A percentile compares a stretch with the other conserved stretches of the same genome.
phyloP scores from a whole-genome alignment of 2,329 filamentous ascomycete genomes.

The Acrocalymma vagum region DNA sequence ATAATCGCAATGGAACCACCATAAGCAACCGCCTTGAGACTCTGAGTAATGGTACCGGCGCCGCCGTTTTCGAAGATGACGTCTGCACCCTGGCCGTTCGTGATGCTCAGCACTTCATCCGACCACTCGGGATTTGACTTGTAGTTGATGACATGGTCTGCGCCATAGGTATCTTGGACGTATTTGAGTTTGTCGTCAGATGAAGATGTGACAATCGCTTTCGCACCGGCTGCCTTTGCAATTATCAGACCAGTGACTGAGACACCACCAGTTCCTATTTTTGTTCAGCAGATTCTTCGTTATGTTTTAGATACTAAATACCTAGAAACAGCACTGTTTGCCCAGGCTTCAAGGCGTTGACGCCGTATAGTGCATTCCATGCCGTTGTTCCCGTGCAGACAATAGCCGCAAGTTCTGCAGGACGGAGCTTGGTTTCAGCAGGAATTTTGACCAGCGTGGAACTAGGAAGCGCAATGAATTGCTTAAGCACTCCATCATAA shows the following conservation, averaged over 20 bases:
- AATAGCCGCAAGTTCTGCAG: slow-evolving; percentile 12
- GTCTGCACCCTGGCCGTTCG: slow-evolving; percentile 55
- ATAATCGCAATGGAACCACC: slow-evolving; percentile 58
- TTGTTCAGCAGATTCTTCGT: background rate
- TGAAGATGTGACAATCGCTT: slow-evolving; percentile 59
- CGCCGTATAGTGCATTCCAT: slow-evolving; percentile 24
- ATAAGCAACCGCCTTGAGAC: slow-evolving; percentile 53
- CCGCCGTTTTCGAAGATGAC: slow-evolving; percentile 54
- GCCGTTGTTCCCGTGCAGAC: slow-evolving; percentile 24
- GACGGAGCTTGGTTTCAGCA: slow-evolving; percentile 3
- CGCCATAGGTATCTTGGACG: slow-evolving; percentile 49
- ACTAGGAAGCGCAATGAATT: slow-evolving; percentile 16
- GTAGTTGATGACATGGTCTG: slow-evolving; percentile 60
- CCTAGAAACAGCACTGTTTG: slow-evolving; percentile 22
- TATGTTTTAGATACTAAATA: background rate
- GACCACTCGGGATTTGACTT: slow-evolving; percentile 56
- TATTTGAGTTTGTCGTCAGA: slow-evolving; percentile 60
- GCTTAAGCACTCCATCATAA: slow-evolving; percentile 18
- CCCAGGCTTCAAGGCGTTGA: slow-evolving; percentile 14
- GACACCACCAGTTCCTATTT: slow-evolving; percentile 50
- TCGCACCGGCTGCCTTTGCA: slow-evolving; percentile 53
- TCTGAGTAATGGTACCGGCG: slow-evolving; percentile 47
- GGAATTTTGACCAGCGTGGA: slow-evolving; percentile 16
- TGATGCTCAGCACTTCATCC: slow-evolving; percentile 54
- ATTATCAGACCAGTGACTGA: slow-evolving; percentile 33